A percentile compares a stretch with the other conserved stretches of the same genome.
Evolutionary conservation across 2,329 filamentous ascomycete genomes (phyloP).

Genomic region (Ophiocordyceps camponoti-leonardi): DNA sequence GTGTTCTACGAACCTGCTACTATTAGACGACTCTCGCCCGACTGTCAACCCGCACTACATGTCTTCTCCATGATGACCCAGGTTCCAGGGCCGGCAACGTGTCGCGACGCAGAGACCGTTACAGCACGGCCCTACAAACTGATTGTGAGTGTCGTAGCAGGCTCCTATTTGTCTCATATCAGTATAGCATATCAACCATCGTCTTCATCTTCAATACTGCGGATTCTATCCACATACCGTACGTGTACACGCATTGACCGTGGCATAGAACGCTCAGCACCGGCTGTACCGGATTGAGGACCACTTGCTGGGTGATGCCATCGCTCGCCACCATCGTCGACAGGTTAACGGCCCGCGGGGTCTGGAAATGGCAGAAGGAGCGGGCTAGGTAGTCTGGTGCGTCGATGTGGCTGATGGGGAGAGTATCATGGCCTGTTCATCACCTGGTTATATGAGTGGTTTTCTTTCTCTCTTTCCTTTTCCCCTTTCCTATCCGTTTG

Average conservation of each 20-base stretch:
- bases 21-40: neutral
- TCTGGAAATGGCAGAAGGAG: slow-evolving; percentile 24
- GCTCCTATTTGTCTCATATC: neutral
- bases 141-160: slow-evolving; percentile 18
- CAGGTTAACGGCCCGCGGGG: slow-evolving; percentile 11
- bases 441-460: neutral
- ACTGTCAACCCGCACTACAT: neutral
- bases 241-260: slow-evolving; percentile 23
- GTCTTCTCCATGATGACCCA: slow-evolving; percentile 1
- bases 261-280: slow-evolving; percentile 24
- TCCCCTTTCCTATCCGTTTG: too few relatives aligned
- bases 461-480: too few relatives aligned
- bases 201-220: neutral
- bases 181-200: too few relatives aligned
- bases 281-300: slow-evolving; percentile 25
- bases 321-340: slow-evolving; percentile 10
- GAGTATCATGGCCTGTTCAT: slow-evolving; percentile 15
- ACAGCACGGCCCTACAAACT: slow-evolving; percentile 22
- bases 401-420: slow-evolving; percentile 22
- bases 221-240: slow-evolving; percentile 9
- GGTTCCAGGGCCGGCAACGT: slow-evolving; percentile 20
- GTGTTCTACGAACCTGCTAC: too few relatives aligned
- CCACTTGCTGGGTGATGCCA: slow-evolving; percentile 19
- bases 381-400: slow-evolving; percentile 25
- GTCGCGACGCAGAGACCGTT: slow-evolving; percentile 24